Conservation (phyloP, 2,329 filamentous ascomycete species). For the Aspergillus texensis region DNA sequence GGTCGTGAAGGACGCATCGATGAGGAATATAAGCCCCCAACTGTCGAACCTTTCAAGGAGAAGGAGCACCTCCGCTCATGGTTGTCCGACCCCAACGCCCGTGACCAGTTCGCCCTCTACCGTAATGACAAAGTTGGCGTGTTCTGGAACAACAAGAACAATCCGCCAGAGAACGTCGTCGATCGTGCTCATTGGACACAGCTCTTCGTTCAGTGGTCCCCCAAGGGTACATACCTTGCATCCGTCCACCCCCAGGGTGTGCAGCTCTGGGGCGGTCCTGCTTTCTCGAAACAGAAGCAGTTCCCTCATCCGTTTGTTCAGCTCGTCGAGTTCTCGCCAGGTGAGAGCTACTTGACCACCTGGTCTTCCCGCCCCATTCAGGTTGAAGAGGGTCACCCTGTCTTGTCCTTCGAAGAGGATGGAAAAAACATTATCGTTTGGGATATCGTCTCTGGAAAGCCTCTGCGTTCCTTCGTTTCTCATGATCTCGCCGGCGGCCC, state of each 20-base stretch:
- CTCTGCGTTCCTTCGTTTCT: constrained; percentile 90
- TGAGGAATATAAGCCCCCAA: constrained; percentile 82
- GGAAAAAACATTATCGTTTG: constrained; percentile 99
- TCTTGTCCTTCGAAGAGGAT: constrained; percentile 88
- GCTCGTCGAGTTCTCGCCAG: constrained; percentile 91
- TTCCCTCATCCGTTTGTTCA: constrained; percentile 96
- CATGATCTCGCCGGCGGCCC: constrained; percentile 68
- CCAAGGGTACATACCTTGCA: constrained; percentile 87
- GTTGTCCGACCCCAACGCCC: constrained; percentile 83
- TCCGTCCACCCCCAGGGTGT: constrained; percentile 96
- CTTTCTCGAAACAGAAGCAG: constrained; percentile 87
- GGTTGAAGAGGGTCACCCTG: constrained; percentile 80
- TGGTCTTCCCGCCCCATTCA: constrained; percentile 95
- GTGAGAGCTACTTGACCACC: constrained; percentile 90
- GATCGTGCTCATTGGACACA: constrained; percentile 97
- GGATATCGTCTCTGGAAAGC: constrained; percentile 88
- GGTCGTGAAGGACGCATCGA: constrained; percentile 91
- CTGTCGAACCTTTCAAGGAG: constrained; percentile 82
- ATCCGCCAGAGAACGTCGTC: constrained; percentile 82
- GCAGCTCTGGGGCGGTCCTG: constrained; percentile 90
- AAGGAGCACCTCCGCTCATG: constrained; percentile 95
- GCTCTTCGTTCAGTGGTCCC: constrained; percentile 97
- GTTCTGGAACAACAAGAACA: constrained; percentile 98
- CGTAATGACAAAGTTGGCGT: constrained; percentile 89
- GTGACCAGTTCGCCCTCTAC: constrained; percentile 96